Base-by-base conservation (phyloP, 805 yeast species). In the Hanseniaspora meyeri region DNA sequence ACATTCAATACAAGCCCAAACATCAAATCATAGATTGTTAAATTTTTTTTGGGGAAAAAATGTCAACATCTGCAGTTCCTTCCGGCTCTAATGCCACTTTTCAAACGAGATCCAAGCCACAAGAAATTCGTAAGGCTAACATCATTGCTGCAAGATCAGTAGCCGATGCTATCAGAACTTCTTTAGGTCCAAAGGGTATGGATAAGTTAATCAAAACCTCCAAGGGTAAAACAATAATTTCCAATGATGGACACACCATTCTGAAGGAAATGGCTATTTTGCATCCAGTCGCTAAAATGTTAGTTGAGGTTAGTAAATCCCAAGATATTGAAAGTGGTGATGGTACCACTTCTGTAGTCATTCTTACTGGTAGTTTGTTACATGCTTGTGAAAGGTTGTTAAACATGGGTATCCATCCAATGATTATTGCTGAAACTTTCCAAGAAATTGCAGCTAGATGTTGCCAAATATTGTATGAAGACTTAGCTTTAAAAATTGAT, bases 281-380 rank as follows among this genome's bases (percentile, higher is more conserved):
- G 68, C 98, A 93, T 68, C 99, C 99, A 2, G 99, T 96, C 1
- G 98, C 98, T 0, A 85, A 89, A 66, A 93, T 93, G 97, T 74
- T 81, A n/a, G 98, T 93, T 47, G 97, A 93, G 68, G 87, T 93
- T 31, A 85, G 95, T 59, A 96, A 90, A 43, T 97, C 98, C 1
- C 99, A 93, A 72, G 99, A 93, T 65, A 85, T 90, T 40, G 99
- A 90, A 70, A 98, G 97, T n/a, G 99, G 99, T 57, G 99, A 93
- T 68, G 99, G 99, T 61, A 93, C 99, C 37, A 93, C 99, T 0
- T 84, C 96, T 1, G 98, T 93, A 36, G 98, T 95, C 32, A 91
- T 93, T 56, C 76, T 93, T 60, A 87, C 97, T 6, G 99, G 98
- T 39, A 91, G 97, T 5, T 72, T 93, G 50, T 75, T 93, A 56